Evolutionary conservation across 306 rosid genomes (phyloP), one percentile per base, ranked within the genome.

Genomic region (Medicago lupulina): DNA sequence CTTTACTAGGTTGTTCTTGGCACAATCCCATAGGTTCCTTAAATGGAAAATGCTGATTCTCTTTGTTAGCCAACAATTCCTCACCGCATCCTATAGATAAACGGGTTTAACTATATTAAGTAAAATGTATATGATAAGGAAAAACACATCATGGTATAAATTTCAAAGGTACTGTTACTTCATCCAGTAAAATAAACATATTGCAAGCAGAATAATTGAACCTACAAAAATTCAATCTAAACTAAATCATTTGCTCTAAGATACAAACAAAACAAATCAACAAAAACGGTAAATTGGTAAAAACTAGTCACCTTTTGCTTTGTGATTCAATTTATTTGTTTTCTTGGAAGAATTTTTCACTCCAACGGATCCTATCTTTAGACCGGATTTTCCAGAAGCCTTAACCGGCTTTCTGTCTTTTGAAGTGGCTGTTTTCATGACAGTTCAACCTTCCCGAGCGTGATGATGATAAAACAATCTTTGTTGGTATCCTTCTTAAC

Each of bases 371-470:
- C 85, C 60, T 60, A 57, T 38, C 66, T 79, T 74, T 21, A 57
- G 71, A 64, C 50, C 73, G 77, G 86, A 46, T 58, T 76, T 83
- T 73, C 60, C 67, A 54, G 84, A 76, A 82, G 75, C 78, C 79
- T 84, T 87, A 43, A 41, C 66, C 36, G 84, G 75, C 40, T 79
- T 86, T n/a, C 65, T 62, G 49, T 41, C 74, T 34, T 39, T 71
- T 54, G 78, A 64, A 61, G 68, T 79, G 19, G 74, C 76, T 9
- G 69, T 46, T 65, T 69, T 88, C 97, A 88, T 89, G 83, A 46
- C 60, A 55, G 67, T 55, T 61, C 77, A 61, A 72, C 60, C 79
- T 79, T 83, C 80, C 91, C n/a, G 75, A 67, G 57, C 75, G 28
- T 31, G 55, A 61, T 65, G 41, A 54, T 65, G 63, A 54, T 47